Percentiles rank a stretch among this genome's conserved stretches.
Evolutionary conservation across 1,284 basidiomycete genomes (phyloP).

Genomic region (Ganoderma leucocontextum): DNA sequence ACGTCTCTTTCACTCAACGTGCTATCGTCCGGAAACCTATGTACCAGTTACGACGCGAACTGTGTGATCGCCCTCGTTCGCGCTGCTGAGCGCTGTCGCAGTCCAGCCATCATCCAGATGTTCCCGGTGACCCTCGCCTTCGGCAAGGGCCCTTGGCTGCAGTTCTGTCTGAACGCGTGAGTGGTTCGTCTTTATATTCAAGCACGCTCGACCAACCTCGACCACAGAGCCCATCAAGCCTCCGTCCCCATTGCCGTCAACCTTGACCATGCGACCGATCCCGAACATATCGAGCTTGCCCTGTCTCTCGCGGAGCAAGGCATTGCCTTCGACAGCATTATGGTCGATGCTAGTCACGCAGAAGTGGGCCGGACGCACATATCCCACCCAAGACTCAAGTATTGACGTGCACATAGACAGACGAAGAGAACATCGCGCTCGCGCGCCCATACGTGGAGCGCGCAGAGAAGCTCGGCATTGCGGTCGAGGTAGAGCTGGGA

Average conservation of each 20-base stretch:
- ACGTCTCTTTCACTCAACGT: background rate
- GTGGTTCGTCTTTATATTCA: conserved; percentile 18
- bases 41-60: conserved; percentile 53
- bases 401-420: conserved; percentile 43
- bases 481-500: conserved; percentile 59
- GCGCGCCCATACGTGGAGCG: conserved; percentile 56
- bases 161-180: conserved; percentile 55
- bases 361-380: conserved; percentile 40
- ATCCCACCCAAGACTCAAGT: background rate
- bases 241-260: conserved; percentile 58
- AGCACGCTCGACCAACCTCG: background rate
- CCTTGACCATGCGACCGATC: conserved; percentile 58
- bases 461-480: conserved; percentile 50
- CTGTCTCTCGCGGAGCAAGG: conserved; percentile 55
- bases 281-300: conserved; percentile 56
- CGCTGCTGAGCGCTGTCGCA: conserved; percentile 53
- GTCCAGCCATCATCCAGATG: conserved; percentile 55
- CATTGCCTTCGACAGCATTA: conserved; percentile 58
- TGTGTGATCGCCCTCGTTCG: conserved; percentile 55
- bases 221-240: conserved; percentile 49
- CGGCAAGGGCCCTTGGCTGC: conserved; percentile 55
- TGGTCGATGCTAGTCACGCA: conserved; percentile 60
- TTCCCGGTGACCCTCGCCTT: conserved; percentile 57
- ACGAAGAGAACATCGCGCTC: conserved; percentile 58
- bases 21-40: background rate